Percentiles rank a stretch among this genome's conserved stretches.
phyloP scores from a whole-genome alignment of 768 basidiomycete genomes.

The Rhodotorula taiwanensis region DNA sequence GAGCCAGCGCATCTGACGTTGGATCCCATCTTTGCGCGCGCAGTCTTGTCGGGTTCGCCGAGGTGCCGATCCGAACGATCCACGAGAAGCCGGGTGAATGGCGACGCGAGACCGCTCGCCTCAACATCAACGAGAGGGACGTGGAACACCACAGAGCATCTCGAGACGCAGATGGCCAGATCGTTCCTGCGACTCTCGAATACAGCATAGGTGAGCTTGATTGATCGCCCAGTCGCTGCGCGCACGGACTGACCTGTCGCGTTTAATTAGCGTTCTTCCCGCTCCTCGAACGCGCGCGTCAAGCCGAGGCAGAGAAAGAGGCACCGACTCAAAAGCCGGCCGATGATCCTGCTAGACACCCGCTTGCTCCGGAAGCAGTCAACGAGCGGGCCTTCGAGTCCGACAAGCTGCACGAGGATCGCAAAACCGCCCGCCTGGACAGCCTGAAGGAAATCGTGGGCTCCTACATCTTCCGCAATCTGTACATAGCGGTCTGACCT shows the following conservation, averaged over 20 bases:
- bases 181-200: too few relatives aligned
- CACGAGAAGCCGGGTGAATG: not conserved
- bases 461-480: too few relatives aligned
- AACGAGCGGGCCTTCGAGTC: not conserved
- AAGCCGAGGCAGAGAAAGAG: not conserved
- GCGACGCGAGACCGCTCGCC: too few relatives aligned
- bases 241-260: not conserved
- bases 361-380: too few relatives aligned
- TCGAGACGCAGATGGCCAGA: too few relatives aligned
- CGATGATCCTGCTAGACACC: not conserved
- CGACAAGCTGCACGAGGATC: conserved; percentile 7
- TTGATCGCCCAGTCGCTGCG: too few relatives aligned
- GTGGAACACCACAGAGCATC: too few relatives aligned
- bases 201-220: conserved; percentile 4
- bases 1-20: not conserved
- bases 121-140: too few relatives aligned
- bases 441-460: not conserved
- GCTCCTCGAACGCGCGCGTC: not conserved
- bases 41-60: conserved; percentile 12
- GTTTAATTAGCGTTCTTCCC: conserved; percentile 8
- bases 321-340: not conserved
- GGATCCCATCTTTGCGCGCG: not conserved
- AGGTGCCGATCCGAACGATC: not conserved
- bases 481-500: not conserved
- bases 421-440: conserved; percentile 11